phyloP scores from a whole-genome alignment of 352 stramenopile species.

The Phytophthora sp. region DNA sequence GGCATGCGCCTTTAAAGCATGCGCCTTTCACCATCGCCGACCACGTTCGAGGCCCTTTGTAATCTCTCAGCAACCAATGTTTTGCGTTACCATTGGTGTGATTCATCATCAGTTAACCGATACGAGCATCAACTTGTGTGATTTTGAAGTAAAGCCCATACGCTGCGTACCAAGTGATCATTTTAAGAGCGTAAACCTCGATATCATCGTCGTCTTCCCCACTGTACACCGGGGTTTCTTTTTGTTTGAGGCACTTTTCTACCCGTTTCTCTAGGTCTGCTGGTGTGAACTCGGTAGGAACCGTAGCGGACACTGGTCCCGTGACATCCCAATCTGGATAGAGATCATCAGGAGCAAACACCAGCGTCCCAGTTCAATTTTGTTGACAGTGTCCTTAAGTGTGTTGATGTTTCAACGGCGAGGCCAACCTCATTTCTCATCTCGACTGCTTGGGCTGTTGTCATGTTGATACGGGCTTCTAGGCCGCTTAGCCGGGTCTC shows the following conservation, averaged over 20 bases:
- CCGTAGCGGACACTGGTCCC: not conserved
- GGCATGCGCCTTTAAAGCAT: too few relatives aligned
- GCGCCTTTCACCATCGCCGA: constrained; percentile 4
- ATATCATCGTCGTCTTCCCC: constrained; percentile 8
- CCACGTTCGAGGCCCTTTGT: constrained; percentile 4
- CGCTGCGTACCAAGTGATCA: constrained; percentile 8
- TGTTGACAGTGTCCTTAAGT: constrained; percentile 9
- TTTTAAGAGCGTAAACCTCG: constrained; percentile 10
- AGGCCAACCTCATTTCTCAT: constrained; percentile 7
- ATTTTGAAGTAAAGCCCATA: constrained; percentile 5
- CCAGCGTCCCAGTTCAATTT: constrained; percentile 3
- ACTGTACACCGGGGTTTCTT: not conserved
- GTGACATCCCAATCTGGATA: constrained; percentile 8
- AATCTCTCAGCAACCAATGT: constrained; percentile 6
- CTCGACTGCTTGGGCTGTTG: not conserved
- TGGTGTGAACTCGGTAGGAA: not conserved
- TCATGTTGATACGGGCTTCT: not conserved
- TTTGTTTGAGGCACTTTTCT: constrained; percentile 7
- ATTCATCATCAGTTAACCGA: constrained; percentile 6
- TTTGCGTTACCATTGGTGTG: constrained; percentile 2
- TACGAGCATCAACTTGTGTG: not conserved
- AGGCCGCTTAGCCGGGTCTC: not conserved
- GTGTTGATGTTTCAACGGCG: constrained; percentile 15
- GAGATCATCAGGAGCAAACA: not conserved
- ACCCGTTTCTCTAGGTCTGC: not conserved